Evolutionary conservation across 352 stramenopile genomes (phyloP).

Genomic region (Peronospora destructor): DNA sequence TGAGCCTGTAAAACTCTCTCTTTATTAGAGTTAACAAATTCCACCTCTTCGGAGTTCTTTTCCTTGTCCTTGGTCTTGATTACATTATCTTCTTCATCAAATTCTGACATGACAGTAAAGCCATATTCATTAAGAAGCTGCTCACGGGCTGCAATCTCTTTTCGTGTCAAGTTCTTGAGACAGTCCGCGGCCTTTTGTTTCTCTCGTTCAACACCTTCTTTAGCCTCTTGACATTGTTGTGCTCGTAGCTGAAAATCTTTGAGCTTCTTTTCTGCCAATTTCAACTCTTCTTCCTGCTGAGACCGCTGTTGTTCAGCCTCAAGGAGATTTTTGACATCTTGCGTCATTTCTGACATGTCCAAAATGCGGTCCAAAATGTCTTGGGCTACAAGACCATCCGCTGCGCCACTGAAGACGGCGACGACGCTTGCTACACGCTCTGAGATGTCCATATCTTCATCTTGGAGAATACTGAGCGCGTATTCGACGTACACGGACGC

Average conservation of each 20-base stretch:
- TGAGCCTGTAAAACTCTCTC: constrained; percentile 45
- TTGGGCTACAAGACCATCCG: constrained; percentile 42
- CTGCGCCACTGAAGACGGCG: constrained; percentile 51
- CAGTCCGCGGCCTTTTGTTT: constrained; percentile 54
- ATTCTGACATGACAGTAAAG: constrained; percentile 70
- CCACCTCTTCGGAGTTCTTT: constrained; percentile 29
- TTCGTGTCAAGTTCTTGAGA: constrained; percentile 64
- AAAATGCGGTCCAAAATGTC: constrained; percentile 34
- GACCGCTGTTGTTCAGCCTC: constrained; percentile 28
- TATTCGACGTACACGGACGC: constrained; percentile 80
- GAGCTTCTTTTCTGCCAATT: constrained; percentile 39
- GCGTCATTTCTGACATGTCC: constrained; percentile 38
- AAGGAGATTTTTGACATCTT: constrained; percentile 44
- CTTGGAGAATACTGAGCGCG: constrained; percentile 51
- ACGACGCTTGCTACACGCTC: constrained; percentile 64
- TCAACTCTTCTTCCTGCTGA: constrained; percentile 32
- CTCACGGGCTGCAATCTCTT: constrained; percentile 62
- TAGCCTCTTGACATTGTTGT: constrained; percentile 49
- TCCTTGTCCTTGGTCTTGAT: constrained; percentile 72
- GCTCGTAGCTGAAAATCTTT: constrained; percentile 53
- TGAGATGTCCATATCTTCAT: constrained; percentile 63
- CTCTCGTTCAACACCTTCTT: constrained; percentile 46
- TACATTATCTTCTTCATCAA: constrained; percentile 80
- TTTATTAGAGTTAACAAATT: constrained; percentile 47
- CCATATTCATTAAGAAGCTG: constrained; percentile 79